Base-by-base conservation (phyloP, 2,329 filamentous ascomycete genomes). In the Ophiostoma sp. region DNA sequence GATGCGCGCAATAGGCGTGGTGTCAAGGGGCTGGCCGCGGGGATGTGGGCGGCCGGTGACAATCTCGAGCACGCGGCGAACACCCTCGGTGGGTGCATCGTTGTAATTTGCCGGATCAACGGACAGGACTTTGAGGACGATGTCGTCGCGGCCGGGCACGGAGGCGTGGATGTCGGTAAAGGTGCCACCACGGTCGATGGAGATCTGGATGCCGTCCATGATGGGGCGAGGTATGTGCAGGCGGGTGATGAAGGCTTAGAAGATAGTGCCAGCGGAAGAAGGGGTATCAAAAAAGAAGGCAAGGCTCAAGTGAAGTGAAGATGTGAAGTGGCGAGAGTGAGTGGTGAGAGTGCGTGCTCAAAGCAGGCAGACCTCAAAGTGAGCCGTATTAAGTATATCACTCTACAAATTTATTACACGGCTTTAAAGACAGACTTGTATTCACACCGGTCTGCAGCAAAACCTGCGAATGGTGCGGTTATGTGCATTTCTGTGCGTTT, bases 71-170 rank as follows among this genome's bases (percentile, higher is more conserved):
- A 11, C 82, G 82, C 77, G 88, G 86, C 68, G 78, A 69, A 90
- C 90, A 44, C 87, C 87, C 79, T 90, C 88, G n/a, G 89, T 79
- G 0, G 88, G 87, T 1, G 88, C 88, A 78, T 90, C 88, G 64
- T 85, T 79, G 76, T 90, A 90, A 76, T 90, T 89, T 27, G 80
- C 78, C 0, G 87, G 88, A 73, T 90, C 88, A 72, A 88, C 87
- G 0, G 87, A 89, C 27, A 90, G 82, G 0, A 90, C 81, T 76
- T 90, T 90, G 76, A 90, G 62, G 11, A 71, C 75, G 66, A 77
- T 77, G 66, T 75, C 75, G 60, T 76, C 71, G 47, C 76, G 76
- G 65, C 77, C 76, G 68, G 76, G 76, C 0, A 76, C 75, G 42
- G 72, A 72, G 1, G 71, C 65, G 41, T 73, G 72, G 42, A 75